Conservation (phyloP, 148 eudicot genomes). For the Oxyria digyna region DNA sequence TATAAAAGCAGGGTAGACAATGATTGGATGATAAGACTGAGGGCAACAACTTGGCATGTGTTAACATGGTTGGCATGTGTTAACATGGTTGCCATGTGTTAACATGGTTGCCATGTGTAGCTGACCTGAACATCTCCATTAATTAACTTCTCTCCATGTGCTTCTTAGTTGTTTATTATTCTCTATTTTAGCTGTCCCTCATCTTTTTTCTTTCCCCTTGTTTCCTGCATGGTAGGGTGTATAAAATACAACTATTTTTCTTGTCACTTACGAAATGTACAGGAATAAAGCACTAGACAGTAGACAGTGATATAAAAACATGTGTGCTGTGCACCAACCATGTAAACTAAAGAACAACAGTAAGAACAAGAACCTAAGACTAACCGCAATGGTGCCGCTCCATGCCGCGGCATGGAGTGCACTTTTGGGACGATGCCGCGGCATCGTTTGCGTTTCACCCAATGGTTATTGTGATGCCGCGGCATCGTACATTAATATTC, state of each 20-base stretch:
- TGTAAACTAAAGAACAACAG: too few relatives aligned
- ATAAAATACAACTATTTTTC: too few relatives aligned
- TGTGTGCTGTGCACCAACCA: too few relatives aligned
- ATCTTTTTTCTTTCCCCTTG: too few relatives aligned
- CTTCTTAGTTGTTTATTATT: not conserved
- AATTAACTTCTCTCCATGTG: not conserved
- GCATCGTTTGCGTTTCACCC: too few relatives aligned
- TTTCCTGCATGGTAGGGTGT: not conserved
- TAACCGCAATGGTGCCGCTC: too few relatives aligned
- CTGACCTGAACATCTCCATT: not conserved
- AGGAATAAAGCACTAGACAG: not conserved
- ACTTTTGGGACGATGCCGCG: too few relatives aligned
- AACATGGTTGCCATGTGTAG: not conserved
- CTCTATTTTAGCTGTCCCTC: not conserved
- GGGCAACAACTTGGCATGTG: conserved; percentile 1
- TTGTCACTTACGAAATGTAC: not conserved
- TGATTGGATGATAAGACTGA: not conserved
- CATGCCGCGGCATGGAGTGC: too few relatives aligned
- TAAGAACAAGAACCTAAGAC: too few relatives aligned
- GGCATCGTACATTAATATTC: too few relatives aligned
- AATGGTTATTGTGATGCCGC: too few relatives aligned
- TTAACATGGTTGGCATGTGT: not conserved
- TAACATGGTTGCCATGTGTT: conserved; percentile 1
- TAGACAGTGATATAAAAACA: not conserved
- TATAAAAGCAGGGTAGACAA: conserved; percentile 1